phyloP scores from a whole-genome alignment of 2,329 filamentous ascomycete species.

The Penicillium sp. region DNA sequence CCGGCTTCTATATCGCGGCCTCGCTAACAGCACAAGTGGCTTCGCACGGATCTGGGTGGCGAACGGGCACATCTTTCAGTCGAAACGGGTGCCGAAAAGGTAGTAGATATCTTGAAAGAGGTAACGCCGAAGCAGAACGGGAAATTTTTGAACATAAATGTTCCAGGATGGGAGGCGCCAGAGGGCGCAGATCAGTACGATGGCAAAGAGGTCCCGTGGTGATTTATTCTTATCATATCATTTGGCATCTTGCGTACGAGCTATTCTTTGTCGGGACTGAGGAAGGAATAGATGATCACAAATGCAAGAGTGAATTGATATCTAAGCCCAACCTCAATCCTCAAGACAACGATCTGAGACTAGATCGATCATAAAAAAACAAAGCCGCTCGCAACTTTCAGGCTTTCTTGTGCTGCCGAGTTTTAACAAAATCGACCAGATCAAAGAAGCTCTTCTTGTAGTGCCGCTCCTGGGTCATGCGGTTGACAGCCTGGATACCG shows the following conservation, averaged over 20 bases:
- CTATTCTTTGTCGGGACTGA: too few relatives aligned
- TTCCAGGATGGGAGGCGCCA: constrained; percentile 40
- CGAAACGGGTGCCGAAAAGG: constrained; percentile 38
- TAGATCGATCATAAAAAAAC: too few relatives aligned
- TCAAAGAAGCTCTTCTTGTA: constrained; percentile 61
- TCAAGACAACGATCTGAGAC: too few relatives aligned
- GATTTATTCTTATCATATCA: not conserved
- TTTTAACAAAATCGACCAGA: constrained; percentile 50
- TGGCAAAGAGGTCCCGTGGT: constrained; percentile 37
- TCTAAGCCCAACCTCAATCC: too few relatives aligned
- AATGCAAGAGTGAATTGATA: too few relatives aligned
- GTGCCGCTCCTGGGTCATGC: constrained; percentile 49
- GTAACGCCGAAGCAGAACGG: constrained; percentile 43
- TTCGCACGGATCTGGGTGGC: constrained; percentile 46
- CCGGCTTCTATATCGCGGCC: not conserved
- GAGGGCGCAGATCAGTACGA: constrained; percentile 38
- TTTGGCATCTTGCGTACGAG: not conserved
- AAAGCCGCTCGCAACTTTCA: not conserved
- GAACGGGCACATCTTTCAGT: constrained; percentile 42
- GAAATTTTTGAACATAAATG: constrained; percentile 47
- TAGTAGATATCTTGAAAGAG: constrained; percentile 46
- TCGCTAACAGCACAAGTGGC: constrained; percentile 38
- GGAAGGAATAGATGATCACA: not conserved
- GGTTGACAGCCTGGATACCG: constrained; percentile 56
- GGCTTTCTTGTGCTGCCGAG: constrained; percentile 9